Conservation (phyloP, 2,329 filamentous ascomycete species). For the Fusarium drepaniforme region DNA sequence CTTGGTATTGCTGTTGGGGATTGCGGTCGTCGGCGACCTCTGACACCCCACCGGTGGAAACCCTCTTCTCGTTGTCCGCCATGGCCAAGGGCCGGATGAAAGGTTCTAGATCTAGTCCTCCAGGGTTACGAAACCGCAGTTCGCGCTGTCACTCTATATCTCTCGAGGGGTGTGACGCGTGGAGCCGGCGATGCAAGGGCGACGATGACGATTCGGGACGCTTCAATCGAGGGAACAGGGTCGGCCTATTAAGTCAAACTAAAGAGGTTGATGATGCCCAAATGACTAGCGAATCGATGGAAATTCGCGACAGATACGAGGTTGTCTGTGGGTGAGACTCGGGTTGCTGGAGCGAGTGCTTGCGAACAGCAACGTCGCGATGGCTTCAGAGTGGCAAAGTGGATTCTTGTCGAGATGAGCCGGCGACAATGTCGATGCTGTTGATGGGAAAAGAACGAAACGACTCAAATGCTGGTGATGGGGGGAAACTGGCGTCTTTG, state of each 20-base stretch:
- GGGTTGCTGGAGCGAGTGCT: neutral
- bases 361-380: neutral
- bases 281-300: neutral
- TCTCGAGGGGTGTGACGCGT: constrained; percentile 15
- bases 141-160: constrained; percentile 16
- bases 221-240: constrained; percentile 1
- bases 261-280: neutral
- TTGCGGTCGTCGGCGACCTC: constrained; percentile 31
- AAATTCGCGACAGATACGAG: neutral
- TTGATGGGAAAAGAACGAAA: constrained; percentile 3
- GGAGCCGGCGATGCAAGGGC: constrained; percentile 3
- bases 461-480: constrained; percentile 2
- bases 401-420: neutral
- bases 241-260: neutral
- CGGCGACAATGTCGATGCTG: neutral
- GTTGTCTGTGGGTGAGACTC: neutral
- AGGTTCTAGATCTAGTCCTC: constrained; percentile 33
- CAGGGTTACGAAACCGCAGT: constrained; percentile 28
- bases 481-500: constrained; percentile 19
- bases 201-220: constrained; percentile 10
- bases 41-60: constrained; percentile 31
- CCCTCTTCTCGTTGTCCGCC: constrained; percentile 48
- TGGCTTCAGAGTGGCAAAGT: neutral
- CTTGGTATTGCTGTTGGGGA: constrained; percentile 30
- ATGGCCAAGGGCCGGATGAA: constrained; percentile 44